These are phyloP conservation scores for Mycena belliarum DNA, from an alignment of 768 basidiomycete species.

Conservation along the genomic window DNA sequence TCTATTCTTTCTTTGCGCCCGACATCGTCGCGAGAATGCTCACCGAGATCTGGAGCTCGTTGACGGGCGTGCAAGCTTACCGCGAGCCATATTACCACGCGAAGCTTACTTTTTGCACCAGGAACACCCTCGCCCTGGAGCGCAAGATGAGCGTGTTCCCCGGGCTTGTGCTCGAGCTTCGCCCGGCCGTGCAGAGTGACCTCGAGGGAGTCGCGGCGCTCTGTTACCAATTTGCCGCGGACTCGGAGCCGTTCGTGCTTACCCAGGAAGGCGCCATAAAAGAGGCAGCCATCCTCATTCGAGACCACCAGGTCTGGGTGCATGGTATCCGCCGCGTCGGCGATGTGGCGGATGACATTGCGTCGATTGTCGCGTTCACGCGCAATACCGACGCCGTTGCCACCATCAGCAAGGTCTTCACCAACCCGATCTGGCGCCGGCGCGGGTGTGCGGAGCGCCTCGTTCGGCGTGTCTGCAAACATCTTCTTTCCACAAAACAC, in stretches of 20 bases:
- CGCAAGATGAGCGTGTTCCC: constrained; percentile 21
- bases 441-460: constrained; percentile 63
- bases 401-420: constrained; percentile 74
- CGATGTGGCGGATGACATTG: constrained; percentile 38
- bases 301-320: constrained; percentile 57
- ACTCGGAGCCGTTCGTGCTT: constrained; percentile 59
- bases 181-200: constrained; percentile 45
- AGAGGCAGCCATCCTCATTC: constrained; percentile 56
- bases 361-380: constrained; percentile 70
- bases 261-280: constrained; percentile 37
- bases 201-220: constrained; percentile 42
- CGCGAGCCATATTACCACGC: constrained; percentile 62
- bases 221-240: constrained; percentile 56
- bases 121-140: constrained; percentile 33
- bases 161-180: constrained; percentile 36
- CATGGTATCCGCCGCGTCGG: constrained; percentile 42
- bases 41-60: constrained; percentile 45
- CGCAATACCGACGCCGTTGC: constrained; percentile 57
- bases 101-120: constrained; percentile 56
- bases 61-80: constrained; percentile 42
- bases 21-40: constrained; percentile 49
- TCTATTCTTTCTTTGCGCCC: constrained; percentile 69
- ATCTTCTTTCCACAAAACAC: constrained; percentile 48
- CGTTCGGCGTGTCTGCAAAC: constrained; percentile 54
- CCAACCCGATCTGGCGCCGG: constrained; percentile 51